Evolutionary conservation across 1,139 yeast genomes (phyloP).

Genomic region (Candida sp.): DNA sequence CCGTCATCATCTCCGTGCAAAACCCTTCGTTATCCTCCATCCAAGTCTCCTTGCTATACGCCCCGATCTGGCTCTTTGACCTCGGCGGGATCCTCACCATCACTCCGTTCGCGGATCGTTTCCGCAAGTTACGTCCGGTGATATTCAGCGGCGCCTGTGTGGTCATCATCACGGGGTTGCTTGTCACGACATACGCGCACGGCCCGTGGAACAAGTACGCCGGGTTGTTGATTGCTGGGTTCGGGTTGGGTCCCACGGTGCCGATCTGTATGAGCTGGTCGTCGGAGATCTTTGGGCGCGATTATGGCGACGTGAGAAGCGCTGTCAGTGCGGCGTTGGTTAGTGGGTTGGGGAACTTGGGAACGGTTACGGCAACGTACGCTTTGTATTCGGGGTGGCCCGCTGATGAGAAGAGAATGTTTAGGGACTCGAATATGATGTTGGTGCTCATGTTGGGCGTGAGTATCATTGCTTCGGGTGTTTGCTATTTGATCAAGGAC

Average conservation of each 20-base stretch:
- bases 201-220: slow-evolving; percentile 80
- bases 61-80: slow-evolving; percentile 92
- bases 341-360: slow-evolving; percentile 85
- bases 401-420: slow-evolving; percentile 64
- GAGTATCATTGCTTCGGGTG: slow-evolving; percentile 57
- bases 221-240: slow-evolving; percentile 81
- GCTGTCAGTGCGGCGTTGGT: slow-evolving; percentile 87
- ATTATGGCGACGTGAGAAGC: slow-evolving; percentile 83
- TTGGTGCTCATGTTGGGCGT: slow-evolving; percentile 77
- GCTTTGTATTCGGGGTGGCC: slow-evolving; percentile 92
- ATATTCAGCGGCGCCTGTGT: slow-evolving; percentile 65
- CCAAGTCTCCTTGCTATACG: slow-evolving; percentile 74
- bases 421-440: slow-evolving; percentile 80
- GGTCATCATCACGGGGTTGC: slow-evolving; percentile 74
- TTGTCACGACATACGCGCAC: slow-evolving; percentile 77
- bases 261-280: slow-evolving; percentile 91
- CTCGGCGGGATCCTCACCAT: slow-evolving; percentile 72
- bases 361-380: slow-evolving; percentile 84
- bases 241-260: slow-evolving; percentile 90
- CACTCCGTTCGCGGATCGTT: slow-evolving; percentile 82
- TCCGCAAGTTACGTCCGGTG: slow-evolving; percentile 57
- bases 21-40: slow-evolving; percentile 70
- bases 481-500: slow-evolving; percentile 36
- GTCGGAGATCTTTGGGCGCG: slow-evolving; percentile 71
- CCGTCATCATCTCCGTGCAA: slow-evolving; percentile 73